Conservation (phyloP, 257 asterid species). For the Przewalskia tangutica region DNA sequence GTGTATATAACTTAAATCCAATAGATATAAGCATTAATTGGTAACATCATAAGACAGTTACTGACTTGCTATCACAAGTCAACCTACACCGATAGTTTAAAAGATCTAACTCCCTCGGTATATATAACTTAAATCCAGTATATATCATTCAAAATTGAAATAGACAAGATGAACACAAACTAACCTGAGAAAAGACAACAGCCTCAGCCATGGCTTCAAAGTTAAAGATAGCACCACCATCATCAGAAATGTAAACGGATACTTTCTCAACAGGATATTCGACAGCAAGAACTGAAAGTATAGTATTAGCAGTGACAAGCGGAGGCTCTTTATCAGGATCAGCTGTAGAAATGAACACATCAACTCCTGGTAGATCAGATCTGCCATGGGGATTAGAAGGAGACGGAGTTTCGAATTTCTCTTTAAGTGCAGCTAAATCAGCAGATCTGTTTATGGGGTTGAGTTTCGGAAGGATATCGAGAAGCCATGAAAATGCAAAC, state of each 20-base stretch:
- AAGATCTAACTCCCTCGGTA: not conserved
- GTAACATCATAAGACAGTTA: not conserved
- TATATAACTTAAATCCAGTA: not conserved
- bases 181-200: conserved; percentile 80
- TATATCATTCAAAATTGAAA: not conserved
- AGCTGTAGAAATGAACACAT: conserved; percentile 84
- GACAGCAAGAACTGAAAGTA: conserved; percentile 66
- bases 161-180: not conserved
- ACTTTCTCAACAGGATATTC: conserved; percentile 86
- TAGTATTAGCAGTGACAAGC: conserved; percentile 75
- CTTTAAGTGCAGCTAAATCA: conserved; percentile 59
- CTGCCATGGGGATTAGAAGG: conserved; percentile 66
- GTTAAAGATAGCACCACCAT: conserved; percentile 79
- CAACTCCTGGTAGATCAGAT: conserved; percentile 90
- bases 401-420: conserved; percentile 57
- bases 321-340: conserved; percentile 99
- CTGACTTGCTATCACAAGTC: not conserved
- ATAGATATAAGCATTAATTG: not conserved
- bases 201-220: conserved; percentile 99
- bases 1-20: too few relatives aligned
- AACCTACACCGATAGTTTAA: not conserved
- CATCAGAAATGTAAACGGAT: conserved; percentile 81
- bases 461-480: conserved; percentile 82
- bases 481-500: conserved; percentile 97
- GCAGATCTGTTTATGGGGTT: conserved; percentile 84